Conservation (phyloP, 1,284 basidiomycete species). For the Kwoniella shivajii region DNA sequence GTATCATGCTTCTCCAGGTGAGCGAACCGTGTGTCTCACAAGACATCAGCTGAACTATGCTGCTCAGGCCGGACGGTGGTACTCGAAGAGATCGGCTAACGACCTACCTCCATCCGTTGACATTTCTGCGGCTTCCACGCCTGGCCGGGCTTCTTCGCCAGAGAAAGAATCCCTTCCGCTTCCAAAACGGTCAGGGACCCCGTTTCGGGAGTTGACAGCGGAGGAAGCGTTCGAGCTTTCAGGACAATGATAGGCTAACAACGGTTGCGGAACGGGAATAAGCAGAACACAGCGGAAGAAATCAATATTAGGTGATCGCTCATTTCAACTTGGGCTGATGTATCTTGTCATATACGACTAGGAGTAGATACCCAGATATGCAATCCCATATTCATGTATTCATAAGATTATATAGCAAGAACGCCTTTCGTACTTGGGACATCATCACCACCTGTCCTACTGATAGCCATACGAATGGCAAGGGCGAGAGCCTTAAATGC, state of each 20-base stretch:
- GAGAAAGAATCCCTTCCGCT: slow-evolving; percentile 11
- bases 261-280: neutral
- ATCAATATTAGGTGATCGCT: slow-evolving; percentile 1
- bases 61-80: slow-evolving; percentile 45
- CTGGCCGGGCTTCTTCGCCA: slow-evolving; percentile 8
- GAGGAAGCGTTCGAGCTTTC: slow-evolving; percentile 42
- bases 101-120: slow-evolving; percentile 17
- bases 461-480: slow-evolving; percentile 91
- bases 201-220: slow-evolving; percentile 48
- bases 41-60: neutral
- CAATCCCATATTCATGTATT: neutral
- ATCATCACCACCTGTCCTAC: slow-evolving; percentile 84
- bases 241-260: too few relatives aligned
- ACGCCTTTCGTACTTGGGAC: slow-evolving; percentile 98
- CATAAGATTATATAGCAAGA: slow-evolving; percentile 55
- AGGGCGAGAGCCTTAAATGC: slow-evolving; percentile 97
- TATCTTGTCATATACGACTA: neutral
- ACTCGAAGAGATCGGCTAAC: slow-evolving; percentile 29
- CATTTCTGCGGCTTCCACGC: slow-evolving; percentile 10
- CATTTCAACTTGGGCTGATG: slow-evolving; percentile 9
- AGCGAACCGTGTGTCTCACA: neutral
- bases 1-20: slow-evolving; percentile 51
- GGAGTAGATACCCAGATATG: too few relatives aligned
- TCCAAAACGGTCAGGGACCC: slow-evolving; percentile 35
- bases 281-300: slow-evolving; percentile 1